Evolutionary conservation across 805 yeast species (phyloP), one percentile per base, ranked within the genome.

Genomic region (Saturnispora galanensis): DNA sequence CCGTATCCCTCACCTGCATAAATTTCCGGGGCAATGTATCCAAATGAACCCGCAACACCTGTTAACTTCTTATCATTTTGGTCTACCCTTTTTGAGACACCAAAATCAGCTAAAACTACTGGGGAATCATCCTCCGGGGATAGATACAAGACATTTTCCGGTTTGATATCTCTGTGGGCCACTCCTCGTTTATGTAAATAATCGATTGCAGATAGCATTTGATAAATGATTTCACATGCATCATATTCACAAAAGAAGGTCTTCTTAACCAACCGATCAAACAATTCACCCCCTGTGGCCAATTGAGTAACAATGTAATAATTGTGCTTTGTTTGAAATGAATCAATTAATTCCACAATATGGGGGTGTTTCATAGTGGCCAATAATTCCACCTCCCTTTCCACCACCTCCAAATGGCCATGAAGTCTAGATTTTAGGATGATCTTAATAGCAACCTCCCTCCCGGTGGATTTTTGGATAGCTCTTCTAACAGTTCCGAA

Each of bases 11-110:
- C 68, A 12, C 84, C 79, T 35, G 79, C 65, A 33, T 90, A 72
- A 7, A 90, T 88, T 58, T 90, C 98, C 0, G 98, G 98, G 0
- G 97, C 97, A 31, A 95, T 96, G 61, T 90, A 90, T 1, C 98
- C 97, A 63, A 86, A 80, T 1, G 96, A 84, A 1, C 97, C 97
- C 0, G 66, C 66, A 34, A 60, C 57, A 18, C 65, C 65, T 1
- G 63, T 58, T 31, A 60, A 43, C 32, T 57, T 58, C 39, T 56
- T 61, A 35, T 48, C 44, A 12, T 47, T 29, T 13, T 47, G 43
- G 33, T 48, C 51, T 15, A 90, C 66, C 54, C 76, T 73, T 61
- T 86, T 86, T 31, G 97, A 96, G 50, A 90, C 93, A 41, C 98
- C 98, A 63, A 90, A 90, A 65, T 90, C 98, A 1, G 97, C 96